Evolutionary conservation across 805 yeast species (phyloP).

Genomic region (Metschnikowia proteae): DNA sequence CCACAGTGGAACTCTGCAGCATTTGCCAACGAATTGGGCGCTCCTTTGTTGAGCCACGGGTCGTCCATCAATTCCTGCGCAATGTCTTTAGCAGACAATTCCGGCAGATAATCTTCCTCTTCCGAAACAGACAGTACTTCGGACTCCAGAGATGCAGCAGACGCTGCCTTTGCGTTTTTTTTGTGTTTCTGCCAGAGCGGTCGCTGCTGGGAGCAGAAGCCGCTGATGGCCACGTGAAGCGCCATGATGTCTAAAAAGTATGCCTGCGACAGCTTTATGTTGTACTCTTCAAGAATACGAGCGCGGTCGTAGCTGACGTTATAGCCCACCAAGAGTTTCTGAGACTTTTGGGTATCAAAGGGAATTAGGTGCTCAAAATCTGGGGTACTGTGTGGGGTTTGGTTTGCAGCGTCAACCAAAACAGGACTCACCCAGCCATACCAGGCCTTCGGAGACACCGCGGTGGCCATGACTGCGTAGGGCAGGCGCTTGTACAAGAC

Average conservation of each 20-base stretch:
- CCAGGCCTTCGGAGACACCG: constrained; percentile 77
- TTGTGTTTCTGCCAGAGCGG: constrained; percentile 66
- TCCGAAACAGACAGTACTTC: constrained; percentile 17
- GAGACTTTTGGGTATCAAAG: constrained; percentile 45
- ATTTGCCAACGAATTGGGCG: constrained; percentile 74
- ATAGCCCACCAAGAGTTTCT: constrained; percentile 78
- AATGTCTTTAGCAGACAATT: constrained; percentile 21
- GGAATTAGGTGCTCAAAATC: constrained; percentile 72
- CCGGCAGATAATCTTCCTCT: constrained; percentile 7
- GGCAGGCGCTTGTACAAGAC: constrained; percentile 70
- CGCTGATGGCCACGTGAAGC: constrained; percentile 82
- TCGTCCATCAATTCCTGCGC: constrained; percentile 45
- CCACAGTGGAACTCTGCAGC: constrained; percentile 79
- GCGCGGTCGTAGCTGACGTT: constrained; percentile 91
- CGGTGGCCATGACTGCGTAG: constrained; percentile 78
- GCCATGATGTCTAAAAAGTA: constrained; percentile 91
- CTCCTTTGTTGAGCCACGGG: constrained; percentile 81
- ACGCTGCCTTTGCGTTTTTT: constrained; percentile 30
- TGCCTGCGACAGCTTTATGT: constrained; percentile 58
- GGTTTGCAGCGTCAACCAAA: constrained; percentile 34
- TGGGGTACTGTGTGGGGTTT: constrained; percentile 34
- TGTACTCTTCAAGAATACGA: constrained; percentile 78
- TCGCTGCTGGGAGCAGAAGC: constrained; percentile 90
- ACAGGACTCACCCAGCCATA: constrained; percentile 94
- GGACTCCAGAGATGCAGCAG: constrained; percentile 15